Conservation (phyloP, 2,329 filamentous ascomycete species). For the Arthrinium puccinioides region DNA sequence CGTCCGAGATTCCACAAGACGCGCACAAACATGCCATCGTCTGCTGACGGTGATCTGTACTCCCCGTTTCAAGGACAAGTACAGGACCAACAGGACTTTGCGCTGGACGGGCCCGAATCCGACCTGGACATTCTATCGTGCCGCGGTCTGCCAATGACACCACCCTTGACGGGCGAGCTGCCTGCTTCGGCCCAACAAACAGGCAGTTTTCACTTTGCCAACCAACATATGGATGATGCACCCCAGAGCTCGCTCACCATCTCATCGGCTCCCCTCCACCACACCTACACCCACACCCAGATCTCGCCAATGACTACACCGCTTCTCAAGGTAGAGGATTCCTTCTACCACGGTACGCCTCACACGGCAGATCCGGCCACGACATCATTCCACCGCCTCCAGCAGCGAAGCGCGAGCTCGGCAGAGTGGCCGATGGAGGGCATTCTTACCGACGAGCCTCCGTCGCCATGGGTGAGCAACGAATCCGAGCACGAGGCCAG, state of each 20-base stretch:
- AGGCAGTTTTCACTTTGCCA: too few relatives aligned
- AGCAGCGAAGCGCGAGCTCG: constrained; percentile 17
- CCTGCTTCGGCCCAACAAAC: constrained; percentile 11
- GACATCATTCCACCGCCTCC: constrained; percentile 6
- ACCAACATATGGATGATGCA: too few relatives aligned
- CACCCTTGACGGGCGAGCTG: constrained; percentile 20
- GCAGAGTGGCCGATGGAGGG: constrained; percentile 25
- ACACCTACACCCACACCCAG: constrained; percentile 5
- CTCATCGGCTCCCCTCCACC: too few relatives aligned
- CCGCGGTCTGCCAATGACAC: constrained; percentile 19
- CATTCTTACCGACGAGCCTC: constrained; percentile 15
- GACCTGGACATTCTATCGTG: too few relatives aligned
- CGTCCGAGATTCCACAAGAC: constrained; percentile 11
- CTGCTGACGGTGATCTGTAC: too few relatives aligned
- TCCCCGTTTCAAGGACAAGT: too few relatives aligned
- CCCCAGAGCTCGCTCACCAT: too few relatives aligned
- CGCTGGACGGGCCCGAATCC: too few relatives aligned
- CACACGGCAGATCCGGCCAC: constrained; percentile 8
- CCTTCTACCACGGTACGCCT: constrained; percentile 12
- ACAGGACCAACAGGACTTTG: too few relatives aligned
- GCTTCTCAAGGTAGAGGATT: too few relatives aligned
- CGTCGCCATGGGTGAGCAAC: too few relatives aligned
- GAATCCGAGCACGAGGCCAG: too few relatives aligned
- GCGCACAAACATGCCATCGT: background rate
- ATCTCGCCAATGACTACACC: constrained; percentile 18